These are phyloP conservation scores for Penicillium subrubescens DNA, from an alignment of 495 filamentous ascomycete species.

Conservation along the genomic window DNA sequence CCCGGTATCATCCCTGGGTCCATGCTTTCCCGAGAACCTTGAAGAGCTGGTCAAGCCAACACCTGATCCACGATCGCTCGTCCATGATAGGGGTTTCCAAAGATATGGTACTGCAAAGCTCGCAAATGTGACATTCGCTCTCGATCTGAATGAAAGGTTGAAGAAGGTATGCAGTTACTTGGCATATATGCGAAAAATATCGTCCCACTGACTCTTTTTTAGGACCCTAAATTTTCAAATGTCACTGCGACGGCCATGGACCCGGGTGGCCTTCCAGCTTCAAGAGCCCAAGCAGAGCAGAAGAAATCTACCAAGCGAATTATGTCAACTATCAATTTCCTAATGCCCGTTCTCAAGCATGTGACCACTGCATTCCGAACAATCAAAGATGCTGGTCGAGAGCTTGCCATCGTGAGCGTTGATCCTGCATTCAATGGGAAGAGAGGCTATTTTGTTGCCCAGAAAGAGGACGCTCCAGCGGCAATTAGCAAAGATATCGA, in stretches of 20 bases:
- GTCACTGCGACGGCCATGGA: slow-evolving; percentile 29
- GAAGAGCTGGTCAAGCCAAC: slow-evolving; percentile 31
- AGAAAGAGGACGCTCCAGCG: slow-evolving; percentile 10
- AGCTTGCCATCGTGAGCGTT: slow-evolving; percentile 22
- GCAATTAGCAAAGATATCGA: slow-evolving; percentile 8
- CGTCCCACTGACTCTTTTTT: not conserved
- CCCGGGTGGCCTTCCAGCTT: slow-evolving; percentile 26
- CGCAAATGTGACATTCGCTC: slow-evolving; percentile 43
- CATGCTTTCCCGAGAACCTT: slow-evolving; percentile 24
- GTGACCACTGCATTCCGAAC: slow-evolving; percentile 36
- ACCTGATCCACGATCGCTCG: slow-evolving; percentile 22
- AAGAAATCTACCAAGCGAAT: slow-evolving; percentile 11
- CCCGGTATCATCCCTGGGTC: slow-evolving; percentile 32
- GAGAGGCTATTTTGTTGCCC: slow-evolving; percentile 24
- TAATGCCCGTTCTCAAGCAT: slow-evolving; percentile 27
- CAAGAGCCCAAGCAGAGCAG: slow-evolving; percentile 23
- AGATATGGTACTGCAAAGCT: slow-evolving; percentile 50
- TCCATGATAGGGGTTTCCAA: slow-evolving; percentile 43
- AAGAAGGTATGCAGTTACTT: slow-evolving; percentile 21
- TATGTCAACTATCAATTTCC: slow-evolving; percentile 18
- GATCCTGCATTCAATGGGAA: slow-evolving; percentile 21
- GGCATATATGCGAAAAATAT: too few relatives aligned
- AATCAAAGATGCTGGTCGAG: slow-evolving; percentile 23
- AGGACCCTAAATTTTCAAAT: slow-evolving; percentile 24
- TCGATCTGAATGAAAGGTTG: slow-evolving; percentile 44